phyloP scores from a whole-genome alignment of 169 alveolate species.

The Besnoitia besnoiti region DNA sequence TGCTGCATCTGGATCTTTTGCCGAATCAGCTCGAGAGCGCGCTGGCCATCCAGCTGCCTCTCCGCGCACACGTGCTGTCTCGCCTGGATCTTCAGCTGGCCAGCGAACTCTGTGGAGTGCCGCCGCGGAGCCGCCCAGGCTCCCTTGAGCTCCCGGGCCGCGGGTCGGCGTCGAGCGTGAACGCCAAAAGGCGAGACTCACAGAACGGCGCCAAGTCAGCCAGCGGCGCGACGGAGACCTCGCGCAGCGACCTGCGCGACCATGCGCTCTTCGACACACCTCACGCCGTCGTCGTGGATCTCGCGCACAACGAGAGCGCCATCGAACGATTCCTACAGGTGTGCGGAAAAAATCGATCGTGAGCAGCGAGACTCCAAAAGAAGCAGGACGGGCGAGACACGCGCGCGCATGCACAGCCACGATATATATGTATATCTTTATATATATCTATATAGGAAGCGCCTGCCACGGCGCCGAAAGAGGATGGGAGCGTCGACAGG shows the following conservation, averaged over 20 bases:
- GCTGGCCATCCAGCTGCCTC: slow-evolving; percentile 16
- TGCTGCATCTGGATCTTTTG: slow-evolving; percentile 25
- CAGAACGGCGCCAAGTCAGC: not conserved
- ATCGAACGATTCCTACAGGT: slow-evolving; percentile 80
- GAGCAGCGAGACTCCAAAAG: not conserved
- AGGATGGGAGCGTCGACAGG: too few species aligned
- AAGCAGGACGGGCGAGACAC: too few species aligned
- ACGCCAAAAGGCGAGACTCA: not conserved
- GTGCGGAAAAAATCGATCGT: not conserved
- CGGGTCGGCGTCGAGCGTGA: not conserved
- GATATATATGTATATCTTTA: too few species aligned
- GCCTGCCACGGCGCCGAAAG: too few species aligned
- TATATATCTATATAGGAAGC: too few species aligned
- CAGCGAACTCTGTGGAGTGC: slow-evolving; percentile 27
- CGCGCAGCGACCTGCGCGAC: too few species aligned
- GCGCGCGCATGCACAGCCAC: too few species aligned
- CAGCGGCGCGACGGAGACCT: too few species aligned
- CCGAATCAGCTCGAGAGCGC: slow-evolving; percentile 21
- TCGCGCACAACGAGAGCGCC: slow-evolving; percentile 89
- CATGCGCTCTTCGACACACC: slow-evolving; percentile 48
- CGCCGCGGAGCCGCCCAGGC: not conserved
- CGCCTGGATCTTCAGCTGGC: not conserved
- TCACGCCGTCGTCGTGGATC: slow-evolving; percentile 82
- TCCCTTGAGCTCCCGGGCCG: not conserved
- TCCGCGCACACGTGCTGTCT: slow-evolving; percentile 35